Evolutionary conservation across 2,329 filamentous ascomycete species (phyloP).

Genomic region (Epicoccum nigrum): DNA sequence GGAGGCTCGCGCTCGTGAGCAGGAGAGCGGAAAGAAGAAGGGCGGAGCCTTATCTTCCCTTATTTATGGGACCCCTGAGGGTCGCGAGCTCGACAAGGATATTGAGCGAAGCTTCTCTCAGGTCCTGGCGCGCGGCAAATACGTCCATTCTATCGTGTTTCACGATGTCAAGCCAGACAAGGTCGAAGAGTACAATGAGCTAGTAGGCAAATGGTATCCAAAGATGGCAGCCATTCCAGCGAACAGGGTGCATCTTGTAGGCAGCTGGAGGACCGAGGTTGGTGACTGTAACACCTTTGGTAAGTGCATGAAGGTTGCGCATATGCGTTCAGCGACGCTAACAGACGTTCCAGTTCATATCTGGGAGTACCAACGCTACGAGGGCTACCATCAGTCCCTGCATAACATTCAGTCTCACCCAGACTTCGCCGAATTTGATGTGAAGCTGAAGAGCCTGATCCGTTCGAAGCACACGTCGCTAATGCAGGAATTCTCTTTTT

Average conservation of each 20-base stretch:
- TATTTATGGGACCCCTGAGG: conserved; percentile 97
- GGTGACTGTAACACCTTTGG: conserved; percentile 97
- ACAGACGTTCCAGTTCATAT: conserved; percentile 78
- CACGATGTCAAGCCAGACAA: conserved; percentile 95
- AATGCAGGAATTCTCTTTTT: conserved; percentile 99
- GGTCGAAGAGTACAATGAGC: conserved; percentile 89
- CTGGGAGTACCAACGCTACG: conserved; percentile 98
- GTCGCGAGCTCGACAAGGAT: conserved; percentile 90
- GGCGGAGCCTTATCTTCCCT: conserved; percentile 77
- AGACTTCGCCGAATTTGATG: conserved; percentile 82
- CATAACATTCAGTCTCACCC: conserved; percentile 83
- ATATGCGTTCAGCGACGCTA: conserved; percentile 1
- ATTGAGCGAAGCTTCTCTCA: conserved; percentile 96
- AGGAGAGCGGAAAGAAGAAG: conserved; percentile 66
- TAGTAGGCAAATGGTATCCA: conserved; percentile 92
- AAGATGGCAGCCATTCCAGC: conserved; percentile 81
- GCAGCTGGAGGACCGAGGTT: conserved; percentile 97
- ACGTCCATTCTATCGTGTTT: conserved; percentile 96
- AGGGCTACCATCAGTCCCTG: conserved; percentile 91
- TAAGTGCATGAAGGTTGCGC: conserved; percentile 52
- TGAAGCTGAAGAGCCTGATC: conserved; percentile 84
- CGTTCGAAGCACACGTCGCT: conserved; percentile 83
- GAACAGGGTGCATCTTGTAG: conserved; percentile 95
- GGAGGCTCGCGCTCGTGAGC: conserved; percentile 65
- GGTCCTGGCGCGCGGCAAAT: conserved; percentile 93